Evolutionary conservation across 441 rosid species (phyloP).

Genomic region (Sinapis alba): DNA sequence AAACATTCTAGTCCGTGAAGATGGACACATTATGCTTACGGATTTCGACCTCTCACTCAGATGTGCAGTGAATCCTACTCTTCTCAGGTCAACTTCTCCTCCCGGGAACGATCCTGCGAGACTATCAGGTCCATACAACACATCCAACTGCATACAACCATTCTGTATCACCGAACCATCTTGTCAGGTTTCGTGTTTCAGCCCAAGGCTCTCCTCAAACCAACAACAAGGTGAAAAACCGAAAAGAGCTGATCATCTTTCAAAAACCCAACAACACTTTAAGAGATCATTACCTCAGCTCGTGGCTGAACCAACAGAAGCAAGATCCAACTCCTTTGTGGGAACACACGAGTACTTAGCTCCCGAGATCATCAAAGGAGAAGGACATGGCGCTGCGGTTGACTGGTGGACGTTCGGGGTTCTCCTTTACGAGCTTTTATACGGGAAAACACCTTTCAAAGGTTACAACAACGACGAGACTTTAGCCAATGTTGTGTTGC

Average conservation of each 20-base stretch:
- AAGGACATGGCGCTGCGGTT: conserved; percentile 67
- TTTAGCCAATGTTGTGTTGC: conserved; percentile 51
- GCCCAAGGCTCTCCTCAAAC: conserved; percentile 40
- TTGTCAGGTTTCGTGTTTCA: conserved; percentile 44
- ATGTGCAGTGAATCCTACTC: neutral
- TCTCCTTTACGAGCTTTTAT: conserved; percentile 54
- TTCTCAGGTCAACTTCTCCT: neutral
- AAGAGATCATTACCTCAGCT: conserved; percentile 46
- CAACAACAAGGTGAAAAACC: conserved; percentile 43
- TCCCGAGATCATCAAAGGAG: conserved; percentile 61
- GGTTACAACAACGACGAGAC: conserved; percentile 57
- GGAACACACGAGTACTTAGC: conserved; percentile 70
- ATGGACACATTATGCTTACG: neutral
- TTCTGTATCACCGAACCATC: conserved; percentile 45
- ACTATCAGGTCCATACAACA: conserved; percentile 34
- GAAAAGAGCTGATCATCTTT: conserved; percentile 38
- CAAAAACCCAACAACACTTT: conserved; percentile 18
- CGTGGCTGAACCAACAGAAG: conserved; percentile 58
- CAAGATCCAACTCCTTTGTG: conserved; percentile 61
- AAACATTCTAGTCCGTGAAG: neutral
- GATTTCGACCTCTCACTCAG: neutral
- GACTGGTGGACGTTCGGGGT: conserved; percentile 73
- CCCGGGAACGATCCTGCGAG: conserved; percentile 19
- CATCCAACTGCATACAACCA: conserved; percentile 52
- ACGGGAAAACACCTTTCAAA: conserved; percentile 61